Conservation (phyloP, 2,329 filamentous ascomycete genomes). For the Calonectria pseudoturangicola region DNA sequence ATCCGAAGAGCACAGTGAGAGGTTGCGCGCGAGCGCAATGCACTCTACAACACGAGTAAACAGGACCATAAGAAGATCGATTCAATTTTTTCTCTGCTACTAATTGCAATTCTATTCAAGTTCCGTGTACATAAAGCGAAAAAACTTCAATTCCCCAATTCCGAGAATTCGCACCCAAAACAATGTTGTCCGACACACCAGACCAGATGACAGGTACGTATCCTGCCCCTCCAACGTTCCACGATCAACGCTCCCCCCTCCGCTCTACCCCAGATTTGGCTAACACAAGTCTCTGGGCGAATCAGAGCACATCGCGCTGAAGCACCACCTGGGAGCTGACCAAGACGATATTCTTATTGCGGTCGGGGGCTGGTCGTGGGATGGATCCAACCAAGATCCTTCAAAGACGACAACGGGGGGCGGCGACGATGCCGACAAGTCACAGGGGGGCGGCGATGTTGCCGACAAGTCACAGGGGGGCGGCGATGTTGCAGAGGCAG, state of each 20-base stretch:
- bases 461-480: neutral
- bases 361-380: conserved; percentile 27
- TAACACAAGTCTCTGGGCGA: neutral
- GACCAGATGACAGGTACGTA: conserved; percentile 15
- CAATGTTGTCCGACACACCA: neutral
- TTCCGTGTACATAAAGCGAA: neutral
- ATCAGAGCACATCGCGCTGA: neutral
- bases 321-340: neutral
- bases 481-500: conserved; percentile 25
- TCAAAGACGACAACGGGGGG: neutral
- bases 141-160: neutral
- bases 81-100: neutral
- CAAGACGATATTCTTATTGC: conserved; percentile 25
- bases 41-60: no score
- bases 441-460: conserved; percentile 1
- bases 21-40: neutral
- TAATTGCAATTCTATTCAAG: neutral
- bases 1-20: neutral
- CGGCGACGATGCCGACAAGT: neutral
- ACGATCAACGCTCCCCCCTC: neutral
- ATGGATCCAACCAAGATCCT: neutral
- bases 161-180: no score
- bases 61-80: neutral
- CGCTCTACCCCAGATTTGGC: neutral
- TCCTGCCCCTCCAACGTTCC: neutral